Conservation (phyloP, 23 red algal genomes). For the Gracilaria caudata region DNA sequence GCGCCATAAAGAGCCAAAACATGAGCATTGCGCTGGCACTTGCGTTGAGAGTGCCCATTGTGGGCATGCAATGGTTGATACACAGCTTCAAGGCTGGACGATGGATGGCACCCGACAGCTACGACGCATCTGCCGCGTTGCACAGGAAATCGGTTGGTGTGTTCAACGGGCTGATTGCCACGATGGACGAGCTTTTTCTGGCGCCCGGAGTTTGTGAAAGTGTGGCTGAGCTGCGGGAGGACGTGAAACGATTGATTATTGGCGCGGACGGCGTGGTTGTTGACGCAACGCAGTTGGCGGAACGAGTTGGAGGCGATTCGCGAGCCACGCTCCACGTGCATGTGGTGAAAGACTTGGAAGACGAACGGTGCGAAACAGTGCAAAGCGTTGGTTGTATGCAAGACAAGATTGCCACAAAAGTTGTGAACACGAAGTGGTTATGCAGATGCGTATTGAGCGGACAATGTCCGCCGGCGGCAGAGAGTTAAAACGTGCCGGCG, state of each 20-base stretch:
- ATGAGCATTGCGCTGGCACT: slow-evolving; percentile 25
- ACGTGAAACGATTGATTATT: slow-evolving; percentile 18
- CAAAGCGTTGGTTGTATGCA: no score
- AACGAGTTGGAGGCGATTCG: neutral
- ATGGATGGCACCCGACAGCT: neutral
- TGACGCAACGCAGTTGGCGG: neutral
- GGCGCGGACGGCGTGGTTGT: slow-evolving; percentile 35
- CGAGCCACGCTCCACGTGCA: slow-evolving; percentile 17
- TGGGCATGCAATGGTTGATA: slow-evolving; percentile 30
- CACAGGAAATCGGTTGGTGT: neutral
- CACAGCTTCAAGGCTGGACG: neutral
- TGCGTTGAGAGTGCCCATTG: slow-evolving; percentile 39
- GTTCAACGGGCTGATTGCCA: slow-evolving; percentile 33
- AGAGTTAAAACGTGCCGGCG: slow-evolving; percentile 19
- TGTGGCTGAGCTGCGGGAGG: slow-evolving; percentile 7
- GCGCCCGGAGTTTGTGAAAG: neutral
- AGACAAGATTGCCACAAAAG: neutral
- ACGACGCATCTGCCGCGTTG: slow-evolving; percentile 10
- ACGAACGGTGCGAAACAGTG: neutral
- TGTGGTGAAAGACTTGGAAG: slow-evolving; percentile 11
- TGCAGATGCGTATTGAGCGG: slow-evolving; percentile 27
- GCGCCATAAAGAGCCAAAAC: slow-evolving; percentile 24
- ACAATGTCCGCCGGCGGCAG: slow-evolving; percentile 21
- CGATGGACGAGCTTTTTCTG: slow-evolving; percentile 24
- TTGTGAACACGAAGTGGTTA: slow-evolving; percentile 4